Conservation (phyloP, 164 flowering plant genomes). For the Umbellularia californica region DNA sequence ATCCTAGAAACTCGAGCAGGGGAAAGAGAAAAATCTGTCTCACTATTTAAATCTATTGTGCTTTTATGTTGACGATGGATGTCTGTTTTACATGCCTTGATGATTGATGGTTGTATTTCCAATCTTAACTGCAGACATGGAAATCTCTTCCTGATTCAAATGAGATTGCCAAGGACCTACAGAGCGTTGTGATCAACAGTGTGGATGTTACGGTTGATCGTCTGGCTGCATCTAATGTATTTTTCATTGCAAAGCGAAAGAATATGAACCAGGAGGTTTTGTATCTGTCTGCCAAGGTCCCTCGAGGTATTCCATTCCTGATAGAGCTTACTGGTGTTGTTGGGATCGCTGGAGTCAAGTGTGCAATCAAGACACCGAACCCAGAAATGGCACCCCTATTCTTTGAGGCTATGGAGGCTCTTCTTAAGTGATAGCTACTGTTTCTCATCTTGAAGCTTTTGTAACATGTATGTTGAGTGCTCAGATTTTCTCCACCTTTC, state of each 20-base stretch:
- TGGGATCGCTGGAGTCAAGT: slow-evolving; percentile 72
- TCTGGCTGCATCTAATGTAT: slow-evolving; percentile 74
- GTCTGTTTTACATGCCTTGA: not conserved
- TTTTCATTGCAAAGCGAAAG: slow-evolving; percentile 90
- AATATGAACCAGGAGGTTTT: slow-evolving; percentile 85
- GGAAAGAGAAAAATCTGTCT: too few species aligned
- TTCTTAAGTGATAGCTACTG: slow-evolving; percentile 28
- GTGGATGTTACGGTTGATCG: slow-evolving; percentile 69
- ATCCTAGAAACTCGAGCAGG: too few species aligned
- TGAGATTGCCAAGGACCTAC: slow-evolving; percentile 71
- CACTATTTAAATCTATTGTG: too few species aligned
- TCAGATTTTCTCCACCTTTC: not conserved
- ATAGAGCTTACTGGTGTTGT: slow-evolving; percentile 75
- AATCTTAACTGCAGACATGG: slow-evolving; percentile 64
- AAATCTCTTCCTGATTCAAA: slow-evolving; percentile 91
- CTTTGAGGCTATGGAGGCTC: slow-evolving; percentile 77
- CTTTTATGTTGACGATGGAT: not conserved
- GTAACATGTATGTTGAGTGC: slow-evolving; percentile 1
- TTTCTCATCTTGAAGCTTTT: slow-evolving; percentile 4
- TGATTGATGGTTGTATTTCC: not conserved
- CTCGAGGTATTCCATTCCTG: slow-evolving; percentile 68
- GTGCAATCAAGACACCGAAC: slow-evolving; percentile 86
- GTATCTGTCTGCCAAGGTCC: slow-evolving; percentile 81
- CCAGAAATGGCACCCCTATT: slow-evolving; percentile 89
- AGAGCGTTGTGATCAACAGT: slow-evolving; percentile 50